Evolutionary conservation across 805 yeast species (phyloP), one percentile per base, ranked within the genome.

Genomic region (Spencermartinsiella europaea): DNA sequence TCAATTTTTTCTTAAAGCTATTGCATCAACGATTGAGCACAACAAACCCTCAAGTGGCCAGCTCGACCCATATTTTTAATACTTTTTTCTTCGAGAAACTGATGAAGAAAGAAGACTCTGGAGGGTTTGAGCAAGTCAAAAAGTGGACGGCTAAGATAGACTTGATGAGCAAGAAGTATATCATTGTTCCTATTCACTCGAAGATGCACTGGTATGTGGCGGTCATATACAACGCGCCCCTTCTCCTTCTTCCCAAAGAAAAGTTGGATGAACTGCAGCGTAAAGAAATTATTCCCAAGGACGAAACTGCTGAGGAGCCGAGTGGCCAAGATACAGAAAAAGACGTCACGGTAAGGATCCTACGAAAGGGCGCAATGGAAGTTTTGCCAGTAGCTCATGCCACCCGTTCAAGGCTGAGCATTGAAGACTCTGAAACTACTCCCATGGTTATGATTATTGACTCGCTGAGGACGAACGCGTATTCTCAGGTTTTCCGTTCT

Each of bases 181-280:
- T 88, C 2, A 73, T 90, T 2, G 71, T 91, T 8, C 99, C 99
- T 0, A 81, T 93, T 5, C 86, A 87, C 63, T 85, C 82, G 51
- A 75, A 74, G 35, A 70, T 77, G 34, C 99, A 93, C 66, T 93
- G 99, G 99, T 86, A 81, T 60, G 81, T 90, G 39, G 81, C 86
- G 21, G 75, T 91, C 3, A 76, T 91, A 3, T 71, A 79, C 48
- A 75, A 83, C 50, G 67, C 78, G 4, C 53, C 47, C 39, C 15
- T 3, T 4, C 7, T 5, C 17, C 22, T 21, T 16, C 21, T 17
- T 12, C 22, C 22, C 21, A 16, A 25, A 25, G 40, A 36, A n/a
- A 5, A 21, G 15, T 25, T 19, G 7, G 35, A 35, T 4, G 21
- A 15, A 7, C 22, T 15, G 16, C 21, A 40, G 15, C 25, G 31